A percentile compares a stretch with the other conserved stretches of the same genome.
phyloP scores from a whole-genome alignment of 1,139 yeast species.

The Saccharomyces uvarum region DNA sequence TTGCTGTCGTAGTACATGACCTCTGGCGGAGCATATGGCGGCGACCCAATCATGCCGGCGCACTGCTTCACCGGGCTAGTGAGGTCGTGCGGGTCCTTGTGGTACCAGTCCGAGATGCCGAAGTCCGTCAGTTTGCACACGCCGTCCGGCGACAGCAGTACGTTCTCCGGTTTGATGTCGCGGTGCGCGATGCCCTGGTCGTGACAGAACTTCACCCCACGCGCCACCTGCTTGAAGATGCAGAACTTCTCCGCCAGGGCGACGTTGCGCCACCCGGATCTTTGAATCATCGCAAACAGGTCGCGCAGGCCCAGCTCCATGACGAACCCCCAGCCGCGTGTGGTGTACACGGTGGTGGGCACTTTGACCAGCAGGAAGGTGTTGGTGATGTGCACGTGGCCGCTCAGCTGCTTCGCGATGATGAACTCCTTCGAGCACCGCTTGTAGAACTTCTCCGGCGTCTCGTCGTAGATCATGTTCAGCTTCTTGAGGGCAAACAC shows the following conservation, averaged over 20 bases:
- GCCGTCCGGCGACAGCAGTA: slow-evolving; percentile 52
- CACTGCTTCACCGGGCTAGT: slow-evolving; percentile 40
- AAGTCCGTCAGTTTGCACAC: slow-evolving; percentile 66
- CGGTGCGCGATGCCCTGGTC: slow-evolving; percentile 77
- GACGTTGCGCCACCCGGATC: slow-evolving; percentile 41
- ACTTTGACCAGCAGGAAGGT: slow-evolving; percentile 49
- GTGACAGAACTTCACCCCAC: slow-evolving; percentile 65
- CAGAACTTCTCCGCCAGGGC: slow-evolving; percentile 47
- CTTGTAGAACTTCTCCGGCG: slow-evolving; percentile 57
- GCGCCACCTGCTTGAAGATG: slow-evolving; percentile 41
- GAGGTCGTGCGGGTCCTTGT: slow-evolving; percentile 46
- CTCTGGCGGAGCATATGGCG: slow-evolving; percentile 76
- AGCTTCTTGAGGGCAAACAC: slow-evolving; percentile 59
- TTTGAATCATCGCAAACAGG: slow-evolving; percentile 51
- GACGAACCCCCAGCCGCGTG: slow-evolving; percentile 72
- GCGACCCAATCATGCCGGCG: slow-evolving; percentile 56
- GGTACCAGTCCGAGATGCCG: slow-evolving; percentile 64
- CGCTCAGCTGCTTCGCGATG: slow-evolving; percentile 46
- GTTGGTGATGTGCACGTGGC: slow-evolving; percentile 49
- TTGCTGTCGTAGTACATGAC: slow-evolving; percentile 45
- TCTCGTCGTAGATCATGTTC: slow-evolving; percentile 51
- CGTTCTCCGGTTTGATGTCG: slow-evolving; percentile 89
- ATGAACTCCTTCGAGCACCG: slow-evolving; percentile 59
- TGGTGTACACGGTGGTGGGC: slow-evolving; percentile 46
- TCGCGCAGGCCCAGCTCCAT: slow-evolving; percentile 65